These are phyloP conservation scores for Berberis thunbergii DNA, from an alignment of 164 flowering plant genomes.

Conservation along the genomic window DNA sequence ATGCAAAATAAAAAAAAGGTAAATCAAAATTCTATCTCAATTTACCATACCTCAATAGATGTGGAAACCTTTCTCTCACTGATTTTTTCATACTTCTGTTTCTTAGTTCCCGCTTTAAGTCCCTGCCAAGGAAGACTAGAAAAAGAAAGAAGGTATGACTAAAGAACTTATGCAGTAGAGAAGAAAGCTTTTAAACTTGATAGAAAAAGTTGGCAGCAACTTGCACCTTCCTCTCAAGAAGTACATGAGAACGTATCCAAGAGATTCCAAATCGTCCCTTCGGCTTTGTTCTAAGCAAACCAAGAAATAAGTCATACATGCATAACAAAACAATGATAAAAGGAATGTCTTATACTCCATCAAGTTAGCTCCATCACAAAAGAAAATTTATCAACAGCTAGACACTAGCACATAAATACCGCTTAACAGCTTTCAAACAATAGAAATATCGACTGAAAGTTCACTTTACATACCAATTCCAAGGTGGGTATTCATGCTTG, in stretches of 20 bases:
- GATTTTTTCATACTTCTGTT: slow-evolving; percentile 86
- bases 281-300: slow-evolving; percentile 70
- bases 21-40: not conserved
- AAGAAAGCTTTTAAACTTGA: not conserved
- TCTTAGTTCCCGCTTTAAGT: slow-evolving; percentile 86
- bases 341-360: not conserved
- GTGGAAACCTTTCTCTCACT: slow-evolving; percentile 83
- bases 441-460: not conserved
- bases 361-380: no score
- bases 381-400: no score
- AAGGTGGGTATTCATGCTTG: slow-evolving; percentile 92
- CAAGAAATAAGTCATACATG: not conserved
- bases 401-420: not conserved
- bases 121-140: slow-evolving; percentile 96
- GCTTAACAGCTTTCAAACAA: not conserved
- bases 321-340: not conserved
- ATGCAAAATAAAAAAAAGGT: not conserved
- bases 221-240: slow-evolving; percentile 80
- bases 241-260: slow-evolving; percentile 91
- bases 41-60: slow-evolving; percentile 54
- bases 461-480: slow-evolving; percentile 59
- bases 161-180: not conserved
- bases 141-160: not conserved
- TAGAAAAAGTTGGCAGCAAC: not conserved
- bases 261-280: slow-evolving; percentile 91